Percentiles rank a stretch among this genome's conserved stretches.
phyloP scores from a whole-genome alignment of 495 filamentous ascomycete species.

The Rostrohypoxylon terebratum region DNA sequence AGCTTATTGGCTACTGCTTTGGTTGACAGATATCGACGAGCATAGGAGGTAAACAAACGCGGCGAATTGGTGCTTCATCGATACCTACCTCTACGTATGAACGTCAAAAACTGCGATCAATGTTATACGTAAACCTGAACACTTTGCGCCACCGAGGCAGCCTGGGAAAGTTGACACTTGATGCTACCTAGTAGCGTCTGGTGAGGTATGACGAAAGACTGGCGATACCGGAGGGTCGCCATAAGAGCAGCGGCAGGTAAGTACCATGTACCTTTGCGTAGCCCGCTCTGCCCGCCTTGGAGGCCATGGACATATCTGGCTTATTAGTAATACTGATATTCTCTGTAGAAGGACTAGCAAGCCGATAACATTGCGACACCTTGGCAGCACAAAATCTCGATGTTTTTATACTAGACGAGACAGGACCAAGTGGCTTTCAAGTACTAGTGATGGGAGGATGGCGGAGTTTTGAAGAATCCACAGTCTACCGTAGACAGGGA shows the following conservation, averaged over 20 bases:
- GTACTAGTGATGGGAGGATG: constrained; percentile 18
- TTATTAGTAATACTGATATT: constrained; percentile 25
- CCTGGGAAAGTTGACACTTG: background rate
- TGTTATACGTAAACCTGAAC: constrained; percentile 12
- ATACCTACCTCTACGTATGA: background rate
- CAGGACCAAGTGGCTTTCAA: constrained; percentile 3
- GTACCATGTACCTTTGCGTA: background rate
- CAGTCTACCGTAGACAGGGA: constrained; percentile 33
- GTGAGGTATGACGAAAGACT: constrained; percentile 25
- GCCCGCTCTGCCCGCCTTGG: too few species aligned
- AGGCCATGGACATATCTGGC: constrained; percentile 1
- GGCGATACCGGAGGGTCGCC: constrained; percentile 41
- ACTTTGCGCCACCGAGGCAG: constrained; percentile 8
- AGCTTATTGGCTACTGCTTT: constrained; percentile 25
- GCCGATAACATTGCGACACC: background rate
- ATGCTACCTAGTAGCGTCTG: constrained; percentile 9
- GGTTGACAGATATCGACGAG: constrained; percentile 21
- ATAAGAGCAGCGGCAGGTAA: constrained; percentile 3
- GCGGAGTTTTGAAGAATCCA: constrained; percentile 26
- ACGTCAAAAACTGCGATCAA: background rate
- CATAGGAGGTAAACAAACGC: constrained; percentile 25
- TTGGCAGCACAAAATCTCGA: constrained; percentile 10
- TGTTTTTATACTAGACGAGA: constrained; percentile 20
- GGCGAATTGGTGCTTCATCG: background rate
- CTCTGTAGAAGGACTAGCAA: constrained; percentile 1